Conservation (phyloP, 306 rosid genomes). For the Sechiopsis laciniata region DNA sequence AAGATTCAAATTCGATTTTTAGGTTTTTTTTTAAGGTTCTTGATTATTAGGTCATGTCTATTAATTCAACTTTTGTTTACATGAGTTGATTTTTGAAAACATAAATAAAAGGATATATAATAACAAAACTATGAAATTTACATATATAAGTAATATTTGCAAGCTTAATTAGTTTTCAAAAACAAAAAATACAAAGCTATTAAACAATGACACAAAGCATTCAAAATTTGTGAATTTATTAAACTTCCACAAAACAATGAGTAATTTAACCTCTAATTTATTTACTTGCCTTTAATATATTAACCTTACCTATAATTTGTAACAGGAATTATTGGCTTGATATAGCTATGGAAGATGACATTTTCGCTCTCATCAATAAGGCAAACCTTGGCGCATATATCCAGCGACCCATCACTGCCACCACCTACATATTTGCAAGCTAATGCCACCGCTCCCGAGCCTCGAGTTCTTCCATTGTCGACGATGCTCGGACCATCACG, state of each 20-base stretch:
- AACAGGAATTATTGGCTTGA: constrained; percentile 65
- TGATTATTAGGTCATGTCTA: too few relatives aligned
- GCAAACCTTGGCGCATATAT: constrained; percentile 82
- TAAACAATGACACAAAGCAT: too few relatives aligned
- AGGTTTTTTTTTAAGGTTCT: too few relatives aligned
- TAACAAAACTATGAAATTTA: too few relatives aligned
- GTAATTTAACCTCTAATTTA: background rate
- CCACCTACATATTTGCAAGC: constrained; percentile 97
- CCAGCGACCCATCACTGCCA: constrained; percentile 79
- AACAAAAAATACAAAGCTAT: too few relatives aligned
- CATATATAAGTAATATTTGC: too few relatives aligned
- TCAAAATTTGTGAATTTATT: too few relatives aligned
- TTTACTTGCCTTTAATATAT: background rate
- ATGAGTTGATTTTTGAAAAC: too few relatives aligned
- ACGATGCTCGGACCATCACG: constrained; percentile 48
- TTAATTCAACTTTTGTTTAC: too few relatives aligned
- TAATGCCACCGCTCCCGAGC: constrained; percentile 64
- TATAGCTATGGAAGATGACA: constrained; percentile 70
- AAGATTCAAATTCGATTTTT: too few relatives aligned
- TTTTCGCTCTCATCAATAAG: constrained; percentile 69
- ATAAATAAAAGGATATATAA: too few relatives aligned
- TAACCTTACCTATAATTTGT: constrained; percentile 60
- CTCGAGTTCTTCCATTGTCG: constrained; percentile 40
- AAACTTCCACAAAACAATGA: background rate
- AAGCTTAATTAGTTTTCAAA: too few relatives aligned